A percentile compares a stretch with the other conserved stretches of the same genome.
These are phyloP conservation scores for Arthroderma sp. DNA, from an alignment of 2,329 filamentous ascomycete genomes.

Conservation along the genomic window DNA sequence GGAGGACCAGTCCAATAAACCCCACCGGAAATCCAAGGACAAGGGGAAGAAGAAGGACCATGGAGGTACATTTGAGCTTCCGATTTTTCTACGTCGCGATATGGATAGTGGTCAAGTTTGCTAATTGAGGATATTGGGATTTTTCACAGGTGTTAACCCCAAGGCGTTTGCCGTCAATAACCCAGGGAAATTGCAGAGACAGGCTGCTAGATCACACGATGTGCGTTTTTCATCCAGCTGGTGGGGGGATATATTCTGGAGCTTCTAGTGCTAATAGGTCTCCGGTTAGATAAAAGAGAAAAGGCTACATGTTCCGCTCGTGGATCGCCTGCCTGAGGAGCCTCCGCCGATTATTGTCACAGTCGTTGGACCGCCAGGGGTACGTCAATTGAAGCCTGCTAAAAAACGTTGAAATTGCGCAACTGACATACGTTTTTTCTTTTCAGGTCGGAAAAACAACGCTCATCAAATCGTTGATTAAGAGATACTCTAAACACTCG, in stretches of 20 bases:
- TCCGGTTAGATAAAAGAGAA: constrained; percentile 75
- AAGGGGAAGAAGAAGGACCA: constrained; percentile 55
- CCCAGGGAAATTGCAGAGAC: constrained; percentile 66
- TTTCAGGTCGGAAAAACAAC: constrained; percentile 70
- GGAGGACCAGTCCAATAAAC: constrained; percentile 73
- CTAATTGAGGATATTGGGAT: neutral
- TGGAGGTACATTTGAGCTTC: constrained; percentile 10
- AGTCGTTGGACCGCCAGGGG: constrained; percentile 88
- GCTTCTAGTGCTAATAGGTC: neutral
- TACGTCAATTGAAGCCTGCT: constrained; percentile 30
- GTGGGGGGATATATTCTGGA: neutral
- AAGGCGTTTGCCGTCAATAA: constrained; percentile 82
- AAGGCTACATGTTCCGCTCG: constrained; percentile 85
- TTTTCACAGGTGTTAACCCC: constrained; percentile 56
- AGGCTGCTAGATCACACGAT: constrained; percentile 46
- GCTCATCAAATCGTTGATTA: constrained; percentile 83
- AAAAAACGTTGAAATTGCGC: neutral
- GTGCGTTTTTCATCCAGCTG: constrained; percentile 25
- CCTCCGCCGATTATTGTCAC: constrained; percentile 84
- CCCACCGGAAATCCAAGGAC: constrained; percentile 77
- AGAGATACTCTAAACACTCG: constrained; percentile 90
- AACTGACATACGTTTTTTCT: constrained; percentile 3
- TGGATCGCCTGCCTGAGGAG: constrained; percentile 91
- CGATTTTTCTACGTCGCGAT: neutral
- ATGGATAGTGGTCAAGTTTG: neutral